Evolutionary conservation across 345 rosid genomes (phyloP), one percentile per base, ranked within the genome.

Genomic region (Heritiera littoralis): DNA sequence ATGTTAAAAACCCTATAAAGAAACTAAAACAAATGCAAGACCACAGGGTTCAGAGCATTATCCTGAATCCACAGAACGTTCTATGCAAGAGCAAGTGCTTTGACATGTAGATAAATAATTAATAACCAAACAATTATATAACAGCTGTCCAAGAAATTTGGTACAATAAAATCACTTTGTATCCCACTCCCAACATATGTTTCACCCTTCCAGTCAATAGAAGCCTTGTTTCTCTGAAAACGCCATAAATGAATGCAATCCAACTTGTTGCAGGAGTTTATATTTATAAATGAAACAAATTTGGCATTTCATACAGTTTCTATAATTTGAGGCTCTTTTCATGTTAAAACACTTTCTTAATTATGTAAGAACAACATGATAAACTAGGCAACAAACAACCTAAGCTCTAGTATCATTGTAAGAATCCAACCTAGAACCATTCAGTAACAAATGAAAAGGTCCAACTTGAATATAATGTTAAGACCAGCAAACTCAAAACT

Each of bases 1-100:
- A 78, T 49, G 78, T 55, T 83, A 77, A 78, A 75, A 52, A 52
- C 15, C 12, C 52, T 43, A 9, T 30, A 68, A 74, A 41, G 12
- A 40, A 15, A 30, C 68, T 14, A 76, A 64, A 46, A 23, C 78
- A 76, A 30, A 63, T 30, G 18, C 14, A 74, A 73, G 18, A 32
- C 41, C 13, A 52, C 48, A 9, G 3, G 9, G 18, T 73, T 55
- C 6, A 1, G 75, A 32, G 46, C 17, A 72, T 15, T 18, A 73
- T 73, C 78, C 18, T 20, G 38, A 75, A 40, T 14, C 52, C 59
- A 14, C 38, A 28, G 40, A 30, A 71, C 14, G 59, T 49, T 32
- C 45, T 51, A 30, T 71, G 43, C 43, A 49, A 71, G 76, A 71
- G 51, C 3, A 51, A 49, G 45, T 15, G 74, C 3, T 30, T 30